Percentiles rank a stretch among this genome's conserved stretches.
Conservation (phyloP, 305 asterid species). For the Fraxinus angustifolia region DNA sequence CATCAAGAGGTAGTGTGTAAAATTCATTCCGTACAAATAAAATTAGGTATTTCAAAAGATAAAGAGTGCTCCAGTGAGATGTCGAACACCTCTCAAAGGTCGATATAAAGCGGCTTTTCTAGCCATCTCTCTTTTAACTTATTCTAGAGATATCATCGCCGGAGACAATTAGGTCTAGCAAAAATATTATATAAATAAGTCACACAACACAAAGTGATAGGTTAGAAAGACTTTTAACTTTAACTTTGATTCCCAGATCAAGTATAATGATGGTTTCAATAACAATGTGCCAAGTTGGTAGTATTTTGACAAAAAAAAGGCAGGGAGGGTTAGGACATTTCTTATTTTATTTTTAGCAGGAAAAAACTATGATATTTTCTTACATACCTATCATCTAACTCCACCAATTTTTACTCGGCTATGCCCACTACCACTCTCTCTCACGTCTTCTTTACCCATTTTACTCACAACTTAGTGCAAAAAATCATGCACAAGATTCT, state of each 20-base stretch:
- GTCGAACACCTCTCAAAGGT: neutral
- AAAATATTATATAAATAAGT: conserved; percentile 24
- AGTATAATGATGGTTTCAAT: conserved; percentile 27
- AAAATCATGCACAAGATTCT: neutral
- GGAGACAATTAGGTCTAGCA: neutral
- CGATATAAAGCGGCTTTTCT: neutral
- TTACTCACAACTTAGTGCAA: neutral
- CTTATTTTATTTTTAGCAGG: neutral
- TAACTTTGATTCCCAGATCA: conserved; percentile 29
- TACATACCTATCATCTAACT: conserved; percentile 24
- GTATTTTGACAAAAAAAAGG: conserved; percentile 2
- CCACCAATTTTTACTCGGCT: conserved; percentile 22
- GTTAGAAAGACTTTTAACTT: conserved; percentile 36
- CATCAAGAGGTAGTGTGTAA: neutral
- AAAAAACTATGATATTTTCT: neutral
- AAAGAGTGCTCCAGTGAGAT: no score
- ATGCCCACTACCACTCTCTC: conserved; percentile 12
- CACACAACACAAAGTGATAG: conserved; percentile 34
- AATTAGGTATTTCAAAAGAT: neutral
- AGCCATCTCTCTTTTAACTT: neutral
- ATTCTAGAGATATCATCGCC: neutral
- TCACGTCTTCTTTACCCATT: neutral
- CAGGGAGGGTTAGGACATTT: conserved; percentile 1
- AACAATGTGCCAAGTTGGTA: conserved; percentile 35
- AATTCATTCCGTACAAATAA: neutral